phyloP scores from a whole-genome alignment of 495 filamentous ascomycete genomes.

The Aspergillus kassunensis region DNA sequence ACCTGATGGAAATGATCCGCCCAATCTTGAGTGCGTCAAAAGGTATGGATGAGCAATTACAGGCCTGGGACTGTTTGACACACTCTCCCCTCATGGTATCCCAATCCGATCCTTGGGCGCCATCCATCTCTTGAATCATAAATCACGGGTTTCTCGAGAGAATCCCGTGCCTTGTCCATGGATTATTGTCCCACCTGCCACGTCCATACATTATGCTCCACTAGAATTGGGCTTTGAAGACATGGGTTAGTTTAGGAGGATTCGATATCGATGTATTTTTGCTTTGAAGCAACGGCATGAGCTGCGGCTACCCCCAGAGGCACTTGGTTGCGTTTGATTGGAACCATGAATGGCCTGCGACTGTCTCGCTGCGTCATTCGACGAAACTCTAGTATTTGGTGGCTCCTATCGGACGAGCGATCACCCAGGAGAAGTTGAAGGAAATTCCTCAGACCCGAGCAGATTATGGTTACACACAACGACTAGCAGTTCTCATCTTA shows the following conservation, averaged over 20 bases:
- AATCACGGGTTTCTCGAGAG: constrained; percentile 6
- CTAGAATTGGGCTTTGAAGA: constrained; percentile 12
- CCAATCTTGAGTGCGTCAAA: constrained; percentile 17
- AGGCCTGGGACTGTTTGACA: constrained; percentile 6
- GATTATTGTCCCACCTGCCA: constrained; percentile 22
- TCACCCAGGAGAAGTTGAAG: not conserved
- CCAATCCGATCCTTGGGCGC: constrained; percentile 12
- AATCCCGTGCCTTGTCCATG: constrained; percentile 1
- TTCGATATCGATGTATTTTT: not conserved
- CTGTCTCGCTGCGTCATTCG: not conserved
- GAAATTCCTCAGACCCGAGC: not conserved
- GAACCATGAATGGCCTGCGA: not conserved
- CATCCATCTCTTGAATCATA: not conserved
- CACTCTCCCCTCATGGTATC: constrained; percentile 9
- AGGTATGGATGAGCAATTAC: constrained; percentile 22
- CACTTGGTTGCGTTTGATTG: not conserved
- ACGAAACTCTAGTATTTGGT: not conserved
- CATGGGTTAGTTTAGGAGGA: constrained; percentile 2
- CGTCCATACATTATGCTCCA: constrained; percentile 20
- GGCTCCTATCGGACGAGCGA: not conserved
- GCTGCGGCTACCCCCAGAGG: not conserved
- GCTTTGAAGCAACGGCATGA: not conserved
- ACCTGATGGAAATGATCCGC: constrained; percentile 20
- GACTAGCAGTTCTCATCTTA: not conserved
- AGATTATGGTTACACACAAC: not conserved